phyloP scores from a whole-genome alignment of 1,139 yeast genomes.

The Debaryomycetaceae sp. region DNA sequence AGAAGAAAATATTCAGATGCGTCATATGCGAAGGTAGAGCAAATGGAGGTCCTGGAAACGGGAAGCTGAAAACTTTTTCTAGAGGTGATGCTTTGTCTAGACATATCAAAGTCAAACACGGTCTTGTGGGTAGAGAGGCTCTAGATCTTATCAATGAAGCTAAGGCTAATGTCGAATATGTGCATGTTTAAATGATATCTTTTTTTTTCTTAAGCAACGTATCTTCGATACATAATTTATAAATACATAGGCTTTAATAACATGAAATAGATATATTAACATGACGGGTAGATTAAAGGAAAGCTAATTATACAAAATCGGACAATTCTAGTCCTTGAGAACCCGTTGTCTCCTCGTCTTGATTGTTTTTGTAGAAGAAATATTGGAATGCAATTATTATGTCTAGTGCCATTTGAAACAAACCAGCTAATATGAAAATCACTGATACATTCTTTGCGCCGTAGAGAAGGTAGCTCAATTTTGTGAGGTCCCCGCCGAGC shows the following conservation, averaged over 20 bases:
- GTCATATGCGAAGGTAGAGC: conserved; percentile 49
- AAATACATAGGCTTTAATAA: background rate
- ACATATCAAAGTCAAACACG: conserved; percentile 49
- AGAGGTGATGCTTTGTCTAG: conserved; percentile 50
- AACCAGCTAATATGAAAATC: conserved; percentile 72
- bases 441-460: conserved; percentile 70
- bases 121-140: conserved; percentile 46
- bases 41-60: conserved; percentile 54
- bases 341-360: conserved; percentile 8
- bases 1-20: conserved; percentile 48
- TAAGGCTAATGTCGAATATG: conserved; percentile 70
- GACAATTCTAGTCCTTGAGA: conserved; percentile 2
- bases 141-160: conserved; percentile 68
- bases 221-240: conserved; percentile 1
- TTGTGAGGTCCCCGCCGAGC: conserved; percentile 85
- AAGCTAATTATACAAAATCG: conserved; percentile 1
- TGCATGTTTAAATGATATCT: conserved; percentile 20
- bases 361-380: conserved; percentile 43
- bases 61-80: conserved; percentile 52
- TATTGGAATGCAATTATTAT: conserved; percentile 74
- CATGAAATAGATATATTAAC: background rate
- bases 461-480: conserved; percentile 65
- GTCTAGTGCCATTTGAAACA: conserved; percentile 78
- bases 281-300: no score
- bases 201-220: conserved; percentile 1